phyloP scores from a whole-genome alignment of 768 basidiomycete genomes.

The Rhodotorula taiwanensis region DNA sequence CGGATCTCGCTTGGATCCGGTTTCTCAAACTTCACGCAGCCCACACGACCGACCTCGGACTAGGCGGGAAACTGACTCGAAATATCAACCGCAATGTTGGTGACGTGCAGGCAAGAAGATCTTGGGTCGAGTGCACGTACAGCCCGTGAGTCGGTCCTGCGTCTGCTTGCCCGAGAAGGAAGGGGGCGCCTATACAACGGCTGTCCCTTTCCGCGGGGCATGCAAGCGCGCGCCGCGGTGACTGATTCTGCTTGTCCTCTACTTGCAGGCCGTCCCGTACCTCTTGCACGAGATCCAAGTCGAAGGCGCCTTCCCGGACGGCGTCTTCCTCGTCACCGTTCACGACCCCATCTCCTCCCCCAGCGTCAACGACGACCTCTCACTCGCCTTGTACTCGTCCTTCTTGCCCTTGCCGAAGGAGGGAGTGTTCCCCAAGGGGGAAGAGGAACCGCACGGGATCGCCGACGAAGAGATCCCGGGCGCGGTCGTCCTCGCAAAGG shows the following conservation, averaged over 20 bases:
- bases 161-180: too few relatives aligned
- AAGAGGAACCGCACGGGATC: conserved; percentile 6
- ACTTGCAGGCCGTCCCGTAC: conserved; percentile 54
- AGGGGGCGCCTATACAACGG: not conserved
- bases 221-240: too few relatives aligned
- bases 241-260: not conserved
- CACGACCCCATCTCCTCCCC: conserved; percentile 82
- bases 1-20: too few relatives aligned
- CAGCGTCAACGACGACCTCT: conserved; percentile 56
- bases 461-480: conserved; percentile 54
- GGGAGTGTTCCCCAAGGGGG: conserved; percentile 52
- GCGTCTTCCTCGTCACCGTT: conserved; percentile 84
- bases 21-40: too few relatives aligned
- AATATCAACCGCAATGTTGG: too few relatives aligned
- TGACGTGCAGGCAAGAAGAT: conserved; percentile 69
- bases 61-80: too few relatives aligned
- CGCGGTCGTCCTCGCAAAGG: conserved; percentile 60
- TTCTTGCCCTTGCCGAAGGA: conserved; percentile 74
- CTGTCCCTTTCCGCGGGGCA: not conserved
- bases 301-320: conserved; percentile 41
- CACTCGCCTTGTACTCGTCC: conserved; percentile 84
- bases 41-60: too few relatives aligned
- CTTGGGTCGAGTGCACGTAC: conserved; percentile 80
- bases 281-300: conserved; percentile 74
- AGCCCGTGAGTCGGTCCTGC: conserved; percentile 52